A percentile compares a stretch with the other conserved stretches of the same genome.
phyloP scores from a whole-genome alignment of 2,329 filamentous ascomycete genomes.

The Mycogone perniciosa region DNA sequence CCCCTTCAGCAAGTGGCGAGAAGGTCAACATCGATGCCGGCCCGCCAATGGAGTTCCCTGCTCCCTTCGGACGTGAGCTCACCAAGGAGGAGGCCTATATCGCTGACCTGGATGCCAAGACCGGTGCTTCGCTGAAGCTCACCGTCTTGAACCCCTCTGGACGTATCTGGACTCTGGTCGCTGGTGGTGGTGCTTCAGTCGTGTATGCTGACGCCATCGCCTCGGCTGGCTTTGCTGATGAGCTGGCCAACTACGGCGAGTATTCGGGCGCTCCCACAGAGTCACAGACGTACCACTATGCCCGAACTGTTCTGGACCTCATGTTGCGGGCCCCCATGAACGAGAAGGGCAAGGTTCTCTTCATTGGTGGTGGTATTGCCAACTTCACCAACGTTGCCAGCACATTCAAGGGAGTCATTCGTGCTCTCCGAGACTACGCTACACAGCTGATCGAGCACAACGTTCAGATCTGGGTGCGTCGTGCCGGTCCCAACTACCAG shows the following conservation, averaged over 20 bases:
- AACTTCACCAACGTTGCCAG: constrained; percentile 99
- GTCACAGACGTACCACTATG: constrained; percentile 99
- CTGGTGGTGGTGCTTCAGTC: constrained; percentile 98
- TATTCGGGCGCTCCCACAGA: constrained; percentile 98
- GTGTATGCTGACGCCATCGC: constrained; percentile 99
- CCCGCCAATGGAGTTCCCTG: constrained; percentile 97
- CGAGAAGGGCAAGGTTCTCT: constrained; percentile 94
- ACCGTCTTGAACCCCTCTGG: constrained; percentile 89
- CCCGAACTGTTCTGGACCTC: constrained; percentile 90
- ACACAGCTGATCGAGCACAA: constrained; percentile 89
- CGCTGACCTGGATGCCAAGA: constrained; percentile 97
- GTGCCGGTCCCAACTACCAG: constrained; percentile 93
- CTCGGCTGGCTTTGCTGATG: constrained; percentile 86
- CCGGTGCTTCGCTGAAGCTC: constrained; percentile 95
- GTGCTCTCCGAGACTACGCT: constrained; percentile 85
- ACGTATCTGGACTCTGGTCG: constrained; percentile 96
- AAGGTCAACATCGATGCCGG: constrained; percentile 94
- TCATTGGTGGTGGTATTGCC: constrained; percentile 99
- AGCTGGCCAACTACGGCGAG: constrained; percentile 99
- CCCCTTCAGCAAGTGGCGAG: constrained; percentile 51
- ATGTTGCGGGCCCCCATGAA: constrained; percentile 86
- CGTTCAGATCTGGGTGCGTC: constrained; percentile 91
- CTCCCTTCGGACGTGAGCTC: constrained; percentile 96
- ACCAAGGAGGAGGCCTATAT: constrained; percentile 99
- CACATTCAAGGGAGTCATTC: constrained; percentile 99